phyloP scores from a whole-genome alignment of 2,329 filamentous ascomycete genomes.

The Diplodia corticola region DNA sequence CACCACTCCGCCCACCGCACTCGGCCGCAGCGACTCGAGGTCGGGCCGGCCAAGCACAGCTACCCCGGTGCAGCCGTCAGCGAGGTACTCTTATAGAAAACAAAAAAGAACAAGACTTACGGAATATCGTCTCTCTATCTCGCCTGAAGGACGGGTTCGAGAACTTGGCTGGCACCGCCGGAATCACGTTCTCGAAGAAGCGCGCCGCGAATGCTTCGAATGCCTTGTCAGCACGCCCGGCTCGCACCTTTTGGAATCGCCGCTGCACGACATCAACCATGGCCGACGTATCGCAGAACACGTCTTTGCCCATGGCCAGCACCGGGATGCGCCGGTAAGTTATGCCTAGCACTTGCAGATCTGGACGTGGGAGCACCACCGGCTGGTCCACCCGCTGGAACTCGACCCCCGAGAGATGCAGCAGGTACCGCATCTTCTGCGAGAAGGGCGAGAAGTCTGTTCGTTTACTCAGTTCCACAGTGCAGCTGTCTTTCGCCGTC shows the following conservation, averaged over 20 bases:
- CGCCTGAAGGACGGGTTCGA: background rate
- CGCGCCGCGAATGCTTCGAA: background rate
- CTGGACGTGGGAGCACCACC: constrained; percentile 35
- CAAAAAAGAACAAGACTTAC: background rate
- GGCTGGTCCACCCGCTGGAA: constrained; percentile 23
- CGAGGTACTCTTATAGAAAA: background rate
- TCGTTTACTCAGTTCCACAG: background rate
- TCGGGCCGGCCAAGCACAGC: background rate
- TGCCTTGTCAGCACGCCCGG: constrained; percentile 24
- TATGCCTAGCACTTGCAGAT: constrained; percentile 28
- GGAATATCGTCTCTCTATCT: constrained; percentile 17
- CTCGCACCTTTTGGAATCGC: constrained; percentile 23
- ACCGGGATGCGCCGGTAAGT: constrained; percentile 21
- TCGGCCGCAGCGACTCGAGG: background rate
- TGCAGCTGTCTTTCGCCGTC: background rate
- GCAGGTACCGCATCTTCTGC: constrained; percentile 11
- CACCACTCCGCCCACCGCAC: background rate
- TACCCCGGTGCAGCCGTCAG: background rate
- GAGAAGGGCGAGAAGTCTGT: constrained; percentile 22
- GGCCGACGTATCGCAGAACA: constrained; percentile 17
- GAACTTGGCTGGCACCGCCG: background rate
- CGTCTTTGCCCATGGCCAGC: constrained; percentile 22
- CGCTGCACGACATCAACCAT: constrained; percentile 3
- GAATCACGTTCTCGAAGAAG: background rate
- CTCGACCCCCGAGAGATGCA: background rate